Percentiles rank a stretch among this genome's conserved stretches.
phyloP scores from a whole-genome alignment of 495 filamentous ascomycete genomes.

The Daldinia loculata region DNA sequence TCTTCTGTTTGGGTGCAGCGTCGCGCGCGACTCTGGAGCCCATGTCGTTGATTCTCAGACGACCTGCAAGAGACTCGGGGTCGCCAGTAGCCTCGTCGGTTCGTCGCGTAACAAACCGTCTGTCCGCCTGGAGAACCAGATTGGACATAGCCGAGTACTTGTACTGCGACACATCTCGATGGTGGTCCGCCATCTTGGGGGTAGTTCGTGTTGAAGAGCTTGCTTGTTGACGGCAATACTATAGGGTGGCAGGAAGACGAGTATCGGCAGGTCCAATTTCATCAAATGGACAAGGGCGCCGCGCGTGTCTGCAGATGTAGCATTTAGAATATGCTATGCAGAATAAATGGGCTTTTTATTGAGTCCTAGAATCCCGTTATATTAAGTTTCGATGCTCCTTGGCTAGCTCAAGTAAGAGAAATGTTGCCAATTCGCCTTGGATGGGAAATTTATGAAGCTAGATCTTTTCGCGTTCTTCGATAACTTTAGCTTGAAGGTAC shows the following conservation, averaged over 20 bases:
- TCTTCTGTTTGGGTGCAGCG: conserved; percentile 80
- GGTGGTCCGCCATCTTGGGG: conserved; percentile 79
- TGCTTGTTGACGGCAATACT: conserved; percentile 18
- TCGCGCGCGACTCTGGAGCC: conserved; percentile 83
- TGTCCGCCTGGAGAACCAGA: conserved; percentile 99
- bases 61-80: conserved; percentile 94
- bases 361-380: conserved; percentile 10
- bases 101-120: conserved; percentile 89
- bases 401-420: neutral
- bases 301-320: conserved; percentile 37
- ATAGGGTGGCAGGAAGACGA: conserved; percentile 15
- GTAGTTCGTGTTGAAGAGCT: conserved; percentile 17
- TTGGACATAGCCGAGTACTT: conserved; percentile 99
- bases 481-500: conserved; percentile 13
- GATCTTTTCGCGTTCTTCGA: conserved; percentile 21
- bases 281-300: conserved; percentile 44
- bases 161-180: conserved; percentile 92
- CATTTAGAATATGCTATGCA: conserved; percentile 44
- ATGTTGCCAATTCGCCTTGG: neutral
- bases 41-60: conserved; percentile 94
- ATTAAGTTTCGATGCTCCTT: conserved; percentile 29
- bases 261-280: conserved; percentile 43
- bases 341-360: conserved; percentile 32
- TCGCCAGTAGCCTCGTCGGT: conserved; percentile 97
- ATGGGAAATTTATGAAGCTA: conserved; percentile 42